phyloP scores from a whole-genome alignment of 805 yeast species.

The Alloascoidea hylecoeti region DNA sequence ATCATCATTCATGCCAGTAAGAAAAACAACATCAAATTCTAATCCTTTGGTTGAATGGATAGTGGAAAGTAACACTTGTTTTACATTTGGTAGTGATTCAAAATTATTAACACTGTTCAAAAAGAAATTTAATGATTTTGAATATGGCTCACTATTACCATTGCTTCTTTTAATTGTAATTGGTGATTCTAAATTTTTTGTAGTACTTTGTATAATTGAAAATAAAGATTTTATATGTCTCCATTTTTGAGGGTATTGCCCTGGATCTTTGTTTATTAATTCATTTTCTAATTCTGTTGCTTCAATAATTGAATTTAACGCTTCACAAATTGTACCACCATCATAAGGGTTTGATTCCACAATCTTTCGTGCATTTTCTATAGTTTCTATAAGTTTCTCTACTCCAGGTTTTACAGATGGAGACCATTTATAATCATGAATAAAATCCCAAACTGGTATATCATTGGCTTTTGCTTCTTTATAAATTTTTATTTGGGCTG shows the following conservation, averaged over 20 bases:
- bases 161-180: neutral
- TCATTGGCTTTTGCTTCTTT: neutral
- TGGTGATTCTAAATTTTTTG: too few species aligned
- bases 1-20: slow-evolving; percentile 10
- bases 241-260: neutral
- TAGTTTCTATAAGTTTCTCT: neutral
- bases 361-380: neutral
- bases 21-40: slow-evolving; percentile 40
- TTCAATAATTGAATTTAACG: neutral
- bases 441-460: neutral
- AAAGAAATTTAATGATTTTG: neutral
- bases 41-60: slow-evolving; percentile 43
- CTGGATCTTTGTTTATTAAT: neutral
- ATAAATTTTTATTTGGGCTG: neutral
- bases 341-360: neutral
- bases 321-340: neutral
- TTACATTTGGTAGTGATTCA: slow-evolving; percentile 12
- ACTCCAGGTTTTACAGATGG: neutral
- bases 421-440: neutral
- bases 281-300: neutral
- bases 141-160: too few species aligned
- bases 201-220: neutral
- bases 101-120: slow-evolving; percentile 2
- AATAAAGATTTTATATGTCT: neutral
- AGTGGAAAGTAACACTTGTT: slow-evolving; percentile 31